These are phyloP conservation scores for Neopestalotiopsis clavispora DNA, from an alignment of 2,329 filamentous ascomycete genomes.

Conservation along the genomic window DNA sequence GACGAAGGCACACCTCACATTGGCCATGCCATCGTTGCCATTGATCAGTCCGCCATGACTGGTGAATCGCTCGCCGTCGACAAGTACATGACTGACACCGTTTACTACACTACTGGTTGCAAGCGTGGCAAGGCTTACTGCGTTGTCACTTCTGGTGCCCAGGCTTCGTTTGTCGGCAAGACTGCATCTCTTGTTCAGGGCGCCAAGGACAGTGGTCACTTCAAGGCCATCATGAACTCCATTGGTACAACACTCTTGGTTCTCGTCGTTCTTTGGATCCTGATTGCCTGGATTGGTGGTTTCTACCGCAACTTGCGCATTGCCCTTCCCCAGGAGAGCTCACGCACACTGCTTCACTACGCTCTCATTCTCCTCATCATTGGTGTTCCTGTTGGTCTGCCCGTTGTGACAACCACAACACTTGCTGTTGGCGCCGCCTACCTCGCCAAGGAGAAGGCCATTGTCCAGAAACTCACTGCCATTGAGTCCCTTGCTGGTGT, in stretches of 20 bases:
- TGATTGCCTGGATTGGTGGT: conserved; percentile 73
- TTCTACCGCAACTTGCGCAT: conserved; percentile 74
- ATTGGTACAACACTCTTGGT: conserved; percentile 73
- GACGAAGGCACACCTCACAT: conserved; percentile 61
- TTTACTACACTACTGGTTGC: conserved; percentile 78
- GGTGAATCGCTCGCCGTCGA: conserved; percentile 76
- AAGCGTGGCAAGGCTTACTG: conserved; percentile 76
- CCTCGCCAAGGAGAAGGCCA: conserved; percentile 74
- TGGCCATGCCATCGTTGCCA: conserved; percentile 69
- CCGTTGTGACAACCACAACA: conserved; percentile 75
- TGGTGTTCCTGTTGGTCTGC: conserved; percentile 76
- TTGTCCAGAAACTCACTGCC: conserved; percentile 75
- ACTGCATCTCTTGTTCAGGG: conserved; percentile 73
- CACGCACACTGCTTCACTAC: conserved; percentile 66
- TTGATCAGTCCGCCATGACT: conserved; percentile 77
- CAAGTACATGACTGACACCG: conserved; percentile 73
- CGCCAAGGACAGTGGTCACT: conserved; percentile 73
- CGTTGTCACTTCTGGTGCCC: conserved; percentile 66
- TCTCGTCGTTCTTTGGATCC: conserved; percentile 74
- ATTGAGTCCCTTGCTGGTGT: conserved; percentile 76
- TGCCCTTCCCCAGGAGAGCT: conserved; percentile 58
- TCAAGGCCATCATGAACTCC: conserved; percentile 81
- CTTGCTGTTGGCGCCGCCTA: conserved; percentile 75
- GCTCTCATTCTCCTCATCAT: conserved; percentile 71
- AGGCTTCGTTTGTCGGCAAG: conserved; percentile 74